phyloP scores from a whole-genome alignment of 1,139 yeast species.

The Taphrina confusa region DNA sequence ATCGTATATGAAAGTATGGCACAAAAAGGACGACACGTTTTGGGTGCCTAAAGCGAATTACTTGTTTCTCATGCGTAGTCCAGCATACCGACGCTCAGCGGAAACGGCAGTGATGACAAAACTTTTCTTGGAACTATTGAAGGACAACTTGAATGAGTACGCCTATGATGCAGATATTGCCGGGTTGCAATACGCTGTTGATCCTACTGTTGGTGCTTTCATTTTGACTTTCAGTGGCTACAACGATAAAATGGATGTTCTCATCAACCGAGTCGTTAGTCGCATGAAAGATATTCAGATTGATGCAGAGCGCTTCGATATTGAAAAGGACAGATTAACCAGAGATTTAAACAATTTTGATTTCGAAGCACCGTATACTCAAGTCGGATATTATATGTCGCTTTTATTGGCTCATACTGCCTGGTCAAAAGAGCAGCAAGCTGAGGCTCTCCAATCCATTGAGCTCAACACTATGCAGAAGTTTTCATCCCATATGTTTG shows the following conservation, averaged over 20 bases:
- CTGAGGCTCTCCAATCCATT: conserved; percentile 55
- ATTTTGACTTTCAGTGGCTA: conserved; percentile 72
- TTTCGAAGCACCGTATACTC: conserved; percentile 69
- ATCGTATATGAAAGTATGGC: conserved; percentile 65
- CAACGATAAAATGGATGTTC: conserved; percentile 70
- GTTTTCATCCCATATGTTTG: conserved; percentile 52
- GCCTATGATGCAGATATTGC: conserved; percentile 85
- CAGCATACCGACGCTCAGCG: conserved; percentile 61
- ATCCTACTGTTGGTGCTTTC: conserved; percentile 69
- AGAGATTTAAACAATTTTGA: conserved; percentile 70
- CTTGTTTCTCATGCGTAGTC: conserved; percentile 59
- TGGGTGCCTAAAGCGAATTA: conserved; percentile 84
- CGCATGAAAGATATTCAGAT: conserved; percentile 59
- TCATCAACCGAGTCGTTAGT: conserved; percentile 62
- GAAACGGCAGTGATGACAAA: conserved; percentile 60
- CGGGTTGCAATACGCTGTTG: conserved; percentile 63
- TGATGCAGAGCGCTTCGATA: conserved; percentile 58
- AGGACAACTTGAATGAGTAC: conserved; percentile 72
- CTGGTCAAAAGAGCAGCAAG: conserved; percentile 65
- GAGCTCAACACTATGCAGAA: conserved; percentile 55
- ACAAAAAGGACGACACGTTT: conserved; percentile 84
- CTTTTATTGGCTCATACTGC: conserved; percentile 69
- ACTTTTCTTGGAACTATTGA: conserved; percentile 66
- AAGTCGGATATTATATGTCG: conserved; percentile 64
- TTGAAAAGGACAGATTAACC: conserved; percentile 62